Conservation (phyloP, 805 yeast species). For the Ogataea neopini region DNA sequence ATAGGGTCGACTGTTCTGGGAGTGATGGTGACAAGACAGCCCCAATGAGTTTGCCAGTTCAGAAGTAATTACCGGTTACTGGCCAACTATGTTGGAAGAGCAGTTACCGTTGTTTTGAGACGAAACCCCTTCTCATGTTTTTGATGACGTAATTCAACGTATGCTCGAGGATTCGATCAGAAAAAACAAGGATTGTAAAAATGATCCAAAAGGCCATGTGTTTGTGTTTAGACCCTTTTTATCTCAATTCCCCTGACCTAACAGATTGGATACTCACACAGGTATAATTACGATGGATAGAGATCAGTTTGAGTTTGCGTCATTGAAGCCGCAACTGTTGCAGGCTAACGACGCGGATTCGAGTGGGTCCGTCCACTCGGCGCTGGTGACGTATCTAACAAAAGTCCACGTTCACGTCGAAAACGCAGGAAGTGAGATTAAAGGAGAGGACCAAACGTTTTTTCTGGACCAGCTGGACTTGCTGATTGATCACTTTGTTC, state of each 20-base stretch:
- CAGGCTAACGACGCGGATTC: slow-evolving; percentile 17
- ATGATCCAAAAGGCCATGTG: slow-evolving; percentile 7
- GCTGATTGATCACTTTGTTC: slow-evolving; percentile 23
- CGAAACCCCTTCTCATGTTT: no score
- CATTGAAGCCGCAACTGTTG: slow-evolving; percentile 20
- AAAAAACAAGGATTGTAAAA: background rate
- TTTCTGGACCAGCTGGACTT: slow-evolving; percentile 26
- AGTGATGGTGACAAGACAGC: no score
- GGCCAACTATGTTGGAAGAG: no score
- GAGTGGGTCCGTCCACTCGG: slow-evolving; percentile 14
- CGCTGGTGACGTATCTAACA: slow-evolving; percentile 22
- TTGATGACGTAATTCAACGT: background rate
- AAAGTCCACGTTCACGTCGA: slow-evolving; percentile 16
- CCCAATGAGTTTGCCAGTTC: no score
- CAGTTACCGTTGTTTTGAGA: no score
- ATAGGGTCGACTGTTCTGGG: no score
- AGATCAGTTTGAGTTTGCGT: slow-evolving; percentile 17
- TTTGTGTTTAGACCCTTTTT: background rate
- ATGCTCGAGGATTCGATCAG: background rate
- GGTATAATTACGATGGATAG: slow-evolving; percentile 11
- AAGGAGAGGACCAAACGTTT: slow-evolving; percentile 26
- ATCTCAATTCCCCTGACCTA: background rate
- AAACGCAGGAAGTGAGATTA: background rate
- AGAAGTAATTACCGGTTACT: no score
- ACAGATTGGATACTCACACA: background rate